These are phyloP conservation scores for Lactifluus hygrophoroides DNA, from an alignment of 768 basidiomycete genomes.

Conservation along the genomic window DNA sequence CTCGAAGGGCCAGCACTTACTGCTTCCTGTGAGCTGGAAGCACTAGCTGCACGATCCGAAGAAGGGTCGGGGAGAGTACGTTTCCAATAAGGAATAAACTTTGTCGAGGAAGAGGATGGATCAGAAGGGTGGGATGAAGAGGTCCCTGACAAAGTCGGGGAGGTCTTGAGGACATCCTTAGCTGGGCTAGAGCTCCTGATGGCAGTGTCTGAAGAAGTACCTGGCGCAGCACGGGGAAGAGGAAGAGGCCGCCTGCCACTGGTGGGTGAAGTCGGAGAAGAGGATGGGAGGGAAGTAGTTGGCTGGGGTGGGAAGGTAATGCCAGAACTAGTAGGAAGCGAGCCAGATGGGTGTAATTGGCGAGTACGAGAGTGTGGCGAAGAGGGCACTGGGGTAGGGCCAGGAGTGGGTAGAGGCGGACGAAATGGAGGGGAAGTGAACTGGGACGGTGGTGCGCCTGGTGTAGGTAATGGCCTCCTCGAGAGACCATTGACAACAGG, in stretches of 20 bases:
- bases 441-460: constrained; percentile 14
- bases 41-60: constrained; percentile 3
- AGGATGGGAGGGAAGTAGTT: not conserved
- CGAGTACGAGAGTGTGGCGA: constrained; percentile 3
- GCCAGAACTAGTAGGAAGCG: not conserved
- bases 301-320: not conserved
- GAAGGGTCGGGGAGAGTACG: constrained; percentile 19
- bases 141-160: not conserved
- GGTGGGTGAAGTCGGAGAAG: constrained; percentile 18
- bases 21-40: constrained; percentile 7
- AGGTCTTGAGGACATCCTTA: constrained; percentile 8
- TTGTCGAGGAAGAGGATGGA: not conserved
- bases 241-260: constrained; percentile 16
- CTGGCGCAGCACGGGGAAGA: constrained; percentile 3
- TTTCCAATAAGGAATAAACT: constrained; percentile 21
- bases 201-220: not conserved
- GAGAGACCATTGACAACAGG: constrained; percentile 10
- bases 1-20: constrained; percentile 1
- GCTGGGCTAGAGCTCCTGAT: constrained; percentile 16
- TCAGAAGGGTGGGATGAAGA: not conserved
- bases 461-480: constrained; percentile 20
- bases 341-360: not conserved
- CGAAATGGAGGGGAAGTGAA: constrained; percentile 2
- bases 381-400: constrained; percentile 17
- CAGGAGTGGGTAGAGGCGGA: constrained; percentile 19